Percentiles rank a stretch among this genome's conserved stretches.
Conservation (phyloP, 192 early-diverging fungal species). For the Diversispora epigaea region DNA sequence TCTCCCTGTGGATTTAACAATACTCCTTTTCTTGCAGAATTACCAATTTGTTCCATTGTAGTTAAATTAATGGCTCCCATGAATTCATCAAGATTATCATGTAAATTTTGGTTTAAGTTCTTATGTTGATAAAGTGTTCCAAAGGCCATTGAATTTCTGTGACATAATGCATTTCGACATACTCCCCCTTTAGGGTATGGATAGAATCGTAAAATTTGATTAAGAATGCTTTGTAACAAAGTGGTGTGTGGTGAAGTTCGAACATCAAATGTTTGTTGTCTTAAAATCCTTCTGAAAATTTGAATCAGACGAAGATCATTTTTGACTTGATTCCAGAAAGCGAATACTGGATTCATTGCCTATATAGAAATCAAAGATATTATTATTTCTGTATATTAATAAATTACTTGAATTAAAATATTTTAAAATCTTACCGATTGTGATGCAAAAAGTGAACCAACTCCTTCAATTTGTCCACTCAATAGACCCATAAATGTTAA, state of each 20-base stretch:
- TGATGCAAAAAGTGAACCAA: conserved; percentile 41
- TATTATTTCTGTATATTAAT: background rate
- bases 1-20: conserved; percentile 28
- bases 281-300: conserved; percentile 5
- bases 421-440: conserved; percentile 36
- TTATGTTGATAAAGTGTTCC: conserved; percentile 43
- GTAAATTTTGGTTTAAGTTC: conserved; percentile 42
- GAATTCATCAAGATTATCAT: conserved; percentile 41
- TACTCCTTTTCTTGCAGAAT: conserved; percentile 29
- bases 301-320: background rate
- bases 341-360: conserved; percentile 18
- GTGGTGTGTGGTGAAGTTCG: conserved; percentile 32
- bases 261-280: conserved; percentile 25
- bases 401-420: background rate
- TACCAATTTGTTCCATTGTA: conserved; percentile 35
- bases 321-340: conserved; percentile 25
- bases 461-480: conserved; percentile 44
- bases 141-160: conserved; percentile 39
- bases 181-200: conserved; percentile 39
- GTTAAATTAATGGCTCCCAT: conserved; percentile 42
- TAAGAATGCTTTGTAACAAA: conserved; percentile 34
- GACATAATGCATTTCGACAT: conserved; percentile 44
- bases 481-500: conserved; percentile 45
- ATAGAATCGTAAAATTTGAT: conserved; percentile 39
- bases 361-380: background rate